These are phyloP conservation scores for Forsythia viridissima DNA, from an alignment of 257 asterid genomes.

Conservation along the genomic window DNA sequence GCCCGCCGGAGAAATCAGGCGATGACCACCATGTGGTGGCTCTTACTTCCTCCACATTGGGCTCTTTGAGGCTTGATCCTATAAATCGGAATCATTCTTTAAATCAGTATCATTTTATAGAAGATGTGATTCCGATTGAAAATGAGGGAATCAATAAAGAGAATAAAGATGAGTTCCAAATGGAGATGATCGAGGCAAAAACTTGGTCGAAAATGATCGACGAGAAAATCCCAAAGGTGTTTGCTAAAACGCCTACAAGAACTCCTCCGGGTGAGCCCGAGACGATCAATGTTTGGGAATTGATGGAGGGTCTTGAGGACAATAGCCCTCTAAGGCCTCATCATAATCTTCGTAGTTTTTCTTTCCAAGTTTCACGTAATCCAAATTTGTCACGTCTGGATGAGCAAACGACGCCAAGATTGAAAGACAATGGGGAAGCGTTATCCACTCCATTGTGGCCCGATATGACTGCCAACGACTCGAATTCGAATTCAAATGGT, in stretches of 20 bases:
- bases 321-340: slow-evolving; percentile 44
- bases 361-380: slow-evolving; percentile 46
- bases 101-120: slow-evolving; percentile 28
- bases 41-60: slow-evolving; percentile 83
- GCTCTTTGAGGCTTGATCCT: slow-evolving; percentile 70
- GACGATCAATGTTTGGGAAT: slow-evolving; percentile 80
- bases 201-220: slow-evolving; percentile 81
- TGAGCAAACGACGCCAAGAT: slow-evolving; percentile 54
- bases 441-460: slow-evolving; percentile 42
- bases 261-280: slow-evolving; percentile 91
- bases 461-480: slow-evolving; percentile 44
- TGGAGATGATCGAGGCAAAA: slow-evolving; percentile 76
- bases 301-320: slow-evolving; percentile 91
- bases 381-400: slow-evolving; percentile 22
- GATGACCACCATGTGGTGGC: slow-evolving; percentile 65
- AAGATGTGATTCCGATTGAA: slow-evolving; percentile 16
- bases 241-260: slow-evolving; percentile 57
- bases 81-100: slow-evolving; percentile 25
- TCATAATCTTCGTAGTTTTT: slow-evolving; percentile 67
- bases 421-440: slow-evolving; percentile 29
- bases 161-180: slow-evolving; percentile 52
- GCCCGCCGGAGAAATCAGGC: slow-evolving; percentile 39
- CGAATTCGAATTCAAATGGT: slow-evolving; percentile 30
- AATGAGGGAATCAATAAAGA: slow-evolving; percentile 6
- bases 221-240: slow-evolving; percentile 61